These are phyloP conservation scores for Eimeria praecox DNA, from an alignment of 169 alveolate species.

Conservation along the genomic window DNA sequence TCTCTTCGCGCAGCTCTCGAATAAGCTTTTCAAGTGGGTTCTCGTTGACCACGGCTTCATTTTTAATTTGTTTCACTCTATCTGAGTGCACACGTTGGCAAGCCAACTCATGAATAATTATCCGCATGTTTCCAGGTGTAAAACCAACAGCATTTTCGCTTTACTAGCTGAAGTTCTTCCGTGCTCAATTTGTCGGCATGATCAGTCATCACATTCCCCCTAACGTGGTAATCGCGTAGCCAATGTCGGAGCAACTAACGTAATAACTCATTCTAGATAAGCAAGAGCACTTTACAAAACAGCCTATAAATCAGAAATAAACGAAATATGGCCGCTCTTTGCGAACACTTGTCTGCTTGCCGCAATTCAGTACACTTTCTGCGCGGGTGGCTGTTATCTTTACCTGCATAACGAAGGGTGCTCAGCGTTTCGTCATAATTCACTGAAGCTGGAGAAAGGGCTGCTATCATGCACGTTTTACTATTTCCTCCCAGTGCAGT, in stretches of 20 bases:
- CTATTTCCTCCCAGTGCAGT: constrained; percentile 96
- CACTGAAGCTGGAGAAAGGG: constrained; percentile 93
- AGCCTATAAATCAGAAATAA: not conserved
- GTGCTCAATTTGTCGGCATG: not conserved
- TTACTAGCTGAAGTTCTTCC: not conserved
- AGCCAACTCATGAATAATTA: not conserved
- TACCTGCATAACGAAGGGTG: constrained; percentile 93
- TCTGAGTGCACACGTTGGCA: constrained; percentile 7
- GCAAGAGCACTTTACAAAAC: not conserved
- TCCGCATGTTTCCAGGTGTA: not conserved
- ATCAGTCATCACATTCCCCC: not conserved
- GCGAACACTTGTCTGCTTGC: not conserved
- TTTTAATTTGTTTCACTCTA: constrained; percentile 94
- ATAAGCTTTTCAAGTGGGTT: constrained; percentile 92
- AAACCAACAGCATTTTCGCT: not conserved
- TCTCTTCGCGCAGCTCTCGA: constrained; percentile 90
- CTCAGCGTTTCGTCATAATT: constrained; percentile 94
- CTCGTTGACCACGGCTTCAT: constrained; percentile 94
- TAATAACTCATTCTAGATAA: too few relatives aligned
- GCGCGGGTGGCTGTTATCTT: not conserved
- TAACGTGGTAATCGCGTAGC: not conserved
- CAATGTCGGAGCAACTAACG: too few relatives aligned
- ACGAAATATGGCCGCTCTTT: not conserved
- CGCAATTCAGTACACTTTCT: not conserved
- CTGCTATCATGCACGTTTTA: constrained; percentile 94